Percentiles rank a stretch among this genome's conserved stretches.
Conservation (phyloP, 208 protist genomes). For the Acanthamoeba royreba region DNA sequence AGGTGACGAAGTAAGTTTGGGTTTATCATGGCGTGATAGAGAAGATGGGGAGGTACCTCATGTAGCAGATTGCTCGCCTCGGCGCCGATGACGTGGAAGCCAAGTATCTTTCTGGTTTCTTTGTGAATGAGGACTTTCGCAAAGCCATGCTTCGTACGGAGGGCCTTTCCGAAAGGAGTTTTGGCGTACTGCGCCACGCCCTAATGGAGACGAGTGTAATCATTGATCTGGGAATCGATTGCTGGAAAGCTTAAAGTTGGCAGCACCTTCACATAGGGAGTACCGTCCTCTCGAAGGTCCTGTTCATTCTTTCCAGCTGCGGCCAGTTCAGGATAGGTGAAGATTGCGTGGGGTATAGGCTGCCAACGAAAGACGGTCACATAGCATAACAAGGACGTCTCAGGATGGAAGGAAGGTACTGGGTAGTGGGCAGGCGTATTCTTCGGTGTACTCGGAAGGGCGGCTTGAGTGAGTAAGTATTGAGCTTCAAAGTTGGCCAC, state of each 20-base stretch:
- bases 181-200: not conserved
- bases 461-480: not conserved
- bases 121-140: conserved; percentile 49
- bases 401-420: not conserved
- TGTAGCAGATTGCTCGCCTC: conserved; percentile 47
- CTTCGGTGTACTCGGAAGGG: not conserved
- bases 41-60: too few relatives aligned
- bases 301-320: conserved; percentile 52
- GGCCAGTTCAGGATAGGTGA: conserved; percentile 46
- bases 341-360: conserved; percentile 50
- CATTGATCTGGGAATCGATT: not conserved
- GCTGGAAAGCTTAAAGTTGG: not conserved
- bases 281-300: conserved; percentile 22
- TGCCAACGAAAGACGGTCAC: not conserved
- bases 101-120: conserved; percentile 42
- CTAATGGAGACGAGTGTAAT: not conserved
- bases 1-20: too few relatives aligned
- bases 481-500: conserved; percentile 53
- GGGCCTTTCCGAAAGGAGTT: conserved; percentile 50
- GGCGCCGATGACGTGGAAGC: conserved; percentile 46
- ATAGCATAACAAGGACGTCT: not conserved
- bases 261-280: not conserved
- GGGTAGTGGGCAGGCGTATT: conserved; percentile 49
- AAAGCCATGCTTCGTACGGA: conserved; percentile 36
- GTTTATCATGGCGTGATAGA: too few relatives aligned